A percentile compares a stretch with the other conserved stretches of the same genome.
These are phyloP conservation scores for Thielaviopsis euricoi DNA, from an alignment of 2,329 filamentous ascomycete genomes.

Conservation along the genomic window DNA sequence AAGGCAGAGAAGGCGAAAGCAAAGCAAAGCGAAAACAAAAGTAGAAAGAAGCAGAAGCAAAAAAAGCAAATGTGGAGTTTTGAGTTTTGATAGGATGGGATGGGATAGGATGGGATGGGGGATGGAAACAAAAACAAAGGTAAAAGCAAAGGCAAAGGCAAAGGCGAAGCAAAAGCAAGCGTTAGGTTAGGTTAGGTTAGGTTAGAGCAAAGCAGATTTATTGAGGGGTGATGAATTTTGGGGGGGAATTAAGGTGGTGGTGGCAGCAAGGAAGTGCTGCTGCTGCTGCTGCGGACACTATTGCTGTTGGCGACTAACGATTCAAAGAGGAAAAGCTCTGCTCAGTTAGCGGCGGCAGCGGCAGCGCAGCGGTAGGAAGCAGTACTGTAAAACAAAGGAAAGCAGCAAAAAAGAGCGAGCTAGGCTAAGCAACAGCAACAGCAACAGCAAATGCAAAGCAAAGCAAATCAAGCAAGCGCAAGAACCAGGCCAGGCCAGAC, in stretches of 20 bases:
- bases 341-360: background rate
- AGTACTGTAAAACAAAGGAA: background rate
- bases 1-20: background rate
- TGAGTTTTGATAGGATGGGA: background rate
- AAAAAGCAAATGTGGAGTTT: background rate
- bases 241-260: background rate
- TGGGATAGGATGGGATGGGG: background rate
- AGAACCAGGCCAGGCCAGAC: no score
- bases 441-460: no score
- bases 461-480: no score
- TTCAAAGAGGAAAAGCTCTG: background rate
- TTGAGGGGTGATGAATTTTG: constrained; percentile 5
- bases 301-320: background rate
- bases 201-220: background rate
- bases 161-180: background rate
- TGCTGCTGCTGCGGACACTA: background rate
- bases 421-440: no score
- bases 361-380: background rate
- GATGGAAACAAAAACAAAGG: background rate
- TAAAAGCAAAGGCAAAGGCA: background rate
- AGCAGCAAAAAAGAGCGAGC: background rate
- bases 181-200: background rate
- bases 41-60: background rate
- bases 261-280: background rate
- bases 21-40: background rate